Conservation (phyloP, 2,329 filamentous ascomycete genomes). For the Fusarium miscanthi region DNA sequence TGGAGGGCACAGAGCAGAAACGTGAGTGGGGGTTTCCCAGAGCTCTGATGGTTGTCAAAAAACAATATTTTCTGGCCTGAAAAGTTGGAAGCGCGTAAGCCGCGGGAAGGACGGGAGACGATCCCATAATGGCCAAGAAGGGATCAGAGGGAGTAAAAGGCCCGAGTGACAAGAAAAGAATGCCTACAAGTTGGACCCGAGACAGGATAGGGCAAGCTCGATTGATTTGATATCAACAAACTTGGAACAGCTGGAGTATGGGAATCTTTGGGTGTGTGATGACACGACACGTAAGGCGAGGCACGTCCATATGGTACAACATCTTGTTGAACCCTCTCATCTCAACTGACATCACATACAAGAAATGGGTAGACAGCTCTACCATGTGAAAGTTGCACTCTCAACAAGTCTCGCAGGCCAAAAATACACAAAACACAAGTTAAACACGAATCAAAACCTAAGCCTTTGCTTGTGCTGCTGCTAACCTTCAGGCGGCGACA, state of each 20-base stretch:
- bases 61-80: neutral
- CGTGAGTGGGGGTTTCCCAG: conserved; percentile 10
- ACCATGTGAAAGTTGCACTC: conserved; percentile 18
- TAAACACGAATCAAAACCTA: neutral
- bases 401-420: conserved; percentile 36
- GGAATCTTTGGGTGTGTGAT: neutral
- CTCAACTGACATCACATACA: conserved; percentile 1
- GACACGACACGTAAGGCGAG: conserved; percentile 4
- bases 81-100: conserved; percentile 38
- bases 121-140: conserved; percentile 21
- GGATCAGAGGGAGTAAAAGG: conserved; percentile 11
- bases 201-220: conserved; percentile 16
- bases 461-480: neutral
- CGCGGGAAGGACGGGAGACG: conserved; percentile 13
- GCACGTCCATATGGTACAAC: neutral
- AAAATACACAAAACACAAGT: conserved; percentile 6
- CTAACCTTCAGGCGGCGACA: conserved; percentile 11
- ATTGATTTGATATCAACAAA: conserved; percentile 30
- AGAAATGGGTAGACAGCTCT: neutral
- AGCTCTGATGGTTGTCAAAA: conserved; percentile 4
- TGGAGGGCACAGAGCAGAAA: conserved; percentile 1
- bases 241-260: conserved; percentile 16
- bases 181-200: conserved; percentile 6
- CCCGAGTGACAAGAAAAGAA: conserved; percentile 21
- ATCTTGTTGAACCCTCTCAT: conserved; percentile 12